Percentiles rank a stretch among this genome's conserved stretches.
These are phyloP conservation scores for Aspergillus texensis DNA, from an alignment of 2,329 filamentous ascomycete genomes.

Conservation along the genomic window DNA sequence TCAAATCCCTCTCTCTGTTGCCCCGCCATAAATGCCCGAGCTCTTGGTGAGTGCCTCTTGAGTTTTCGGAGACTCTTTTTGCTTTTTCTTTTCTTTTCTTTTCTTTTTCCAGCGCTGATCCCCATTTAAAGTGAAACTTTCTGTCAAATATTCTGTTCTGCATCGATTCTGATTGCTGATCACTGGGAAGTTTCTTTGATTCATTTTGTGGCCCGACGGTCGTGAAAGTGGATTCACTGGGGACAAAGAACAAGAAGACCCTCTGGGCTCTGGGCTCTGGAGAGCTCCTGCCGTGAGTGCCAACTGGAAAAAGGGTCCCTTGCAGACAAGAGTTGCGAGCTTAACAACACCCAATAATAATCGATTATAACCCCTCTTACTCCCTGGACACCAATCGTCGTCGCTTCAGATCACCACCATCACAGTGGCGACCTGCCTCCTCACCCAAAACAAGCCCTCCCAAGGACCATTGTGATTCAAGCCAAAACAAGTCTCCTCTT, in stretches of 20 bases:
- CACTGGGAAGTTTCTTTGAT: background rate
- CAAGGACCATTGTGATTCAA: background rate
- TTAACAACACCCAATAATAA: background rate
- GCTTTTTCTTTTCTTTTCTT: background rate
- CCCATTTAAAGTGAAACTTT: background rate
- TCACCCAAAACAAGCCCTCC: background rate
- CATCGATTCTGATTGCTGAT: background rate
- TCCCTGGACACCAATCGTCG: background rate
- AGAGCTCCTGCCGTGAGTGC: background rate
- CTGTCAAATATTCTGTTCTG: background rate
- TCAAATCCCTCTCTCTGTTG: background rate
- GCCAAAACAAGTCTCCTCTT: slow-evolving; percentile 3
- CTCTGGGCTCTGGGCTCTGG: background rate
- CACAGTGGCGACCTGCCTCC: background rate
- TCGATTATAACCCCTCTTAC: background rate
- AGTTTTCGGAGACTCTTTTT: background rate
- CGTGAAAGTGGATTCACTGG: background rate
- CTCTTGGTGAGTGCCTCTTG: background rate
- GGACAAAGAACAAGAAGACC: background rate
- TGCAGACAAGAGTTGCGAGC: background rate
- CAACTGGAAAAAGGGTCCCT: background rate
- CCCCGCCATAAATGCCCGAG: slow-evolving; percentile 4
- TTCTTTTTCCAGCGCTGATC: background rate
- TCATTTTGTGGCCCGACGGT: background rate
- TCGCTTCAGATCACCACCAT: background rate